Percentiles rank a stretch among this genome's conserved stretches.
These are phyloP conservation scores for Lepiota venenata DNA, from an alignment of 768 basidiomycete species.

Conservation along the genomic window DNA sequence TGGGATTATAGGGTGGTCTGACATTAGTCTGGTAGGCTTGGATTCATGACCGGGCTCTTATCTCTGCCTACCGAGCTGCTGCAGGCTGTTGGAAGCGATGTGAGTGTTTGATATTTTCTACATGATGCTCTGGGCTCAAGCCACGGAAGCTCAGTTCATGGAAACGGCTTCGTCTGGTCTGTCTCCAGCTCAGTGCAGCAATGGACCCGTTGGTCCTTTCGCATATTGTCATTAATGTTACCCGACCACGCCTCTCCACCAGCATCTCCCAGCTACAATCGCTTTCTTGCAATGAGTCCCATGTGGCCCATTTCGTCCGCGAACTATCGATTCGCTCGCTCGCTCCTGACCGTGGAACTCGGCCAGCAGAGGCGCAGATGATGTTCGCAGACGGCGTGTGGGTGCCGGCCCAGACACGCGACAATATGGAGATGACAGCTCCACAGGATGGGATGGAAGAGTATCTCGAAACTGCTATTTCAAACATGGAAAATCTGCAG, in stretches of 20 bases:
- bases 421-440: background rate
- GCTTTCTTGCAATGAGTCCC: background rate
- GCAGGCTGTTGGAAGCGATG: conserved; percentile 3
- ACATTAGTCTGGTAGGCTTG: background rate
- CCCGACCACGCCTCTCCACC: conserved; percentile 1
- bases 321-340: conserved; percentile 8
- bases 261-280: background rate
- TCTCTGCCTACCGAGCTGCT: conserved; percentile 4
- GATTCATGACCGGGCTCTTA: background rate
- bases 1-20: no score
- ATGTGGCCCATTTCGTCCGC: background rate
- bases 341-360: background rate
- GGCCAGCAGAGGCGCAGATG: background rate
- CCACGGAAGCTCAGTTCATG: background rate
- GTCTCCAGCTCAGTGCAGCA: background rate
- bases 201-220: conserved; percentile 2
- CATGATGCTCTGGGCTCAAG: background rate
- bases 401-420: background rate
- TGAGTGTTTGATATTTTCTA: background rate
- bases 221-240: conserved; percentile 4
- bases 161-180: conserved; percentile 5
- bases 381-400: conserved; percentile 1
- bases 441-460: background rate
- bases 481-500: conserved; percentile 3
- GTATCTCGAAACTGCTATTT: conserved; percentile 1